Evolutionary conservation across 148 eudicot species (phyloP).

Genomic region (Beta vulgaris): DNA sequence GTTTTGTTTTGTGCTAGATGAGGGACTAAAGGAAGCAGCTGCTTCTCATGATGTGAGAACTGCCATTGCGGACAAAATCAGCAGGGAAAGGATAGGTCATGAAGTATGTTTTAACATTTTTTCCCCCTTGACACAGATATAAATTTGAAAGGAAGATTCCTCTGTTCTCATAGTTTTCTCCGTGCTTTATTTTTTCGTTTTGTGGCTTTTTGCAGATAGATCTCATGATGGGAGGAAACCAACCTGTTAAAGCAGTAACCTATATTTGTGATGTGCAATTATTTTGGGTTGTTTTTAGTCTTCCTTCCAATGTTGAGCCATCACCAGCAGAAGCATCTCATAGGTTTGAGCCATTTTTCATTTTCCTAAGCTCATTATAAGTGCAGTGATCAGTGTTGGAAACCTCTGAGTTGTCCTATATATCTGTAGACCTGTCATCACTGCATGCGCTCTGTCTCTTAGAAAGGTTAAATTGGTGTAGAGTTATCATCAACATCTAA

Average conservation of each 20-base stretch:
- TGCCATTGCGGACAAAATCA: slow-evolving; percentile 86
- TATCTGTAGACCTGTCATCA: neutral
- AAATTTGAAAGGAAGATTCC: neutral
- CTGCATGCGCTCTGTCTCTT: neutral
- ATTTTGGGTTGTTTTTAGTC: slow-evolving; percentile 76
- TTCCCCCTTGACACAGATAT: neutral
- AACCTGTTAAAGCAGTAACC: slow-evolving; percentile 70
- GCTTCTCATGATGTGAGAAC: slow-evolving; percentile 70
- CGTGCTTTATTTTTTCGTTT: slow-evolving; percentile 3
- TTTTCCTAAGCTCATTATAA: neutral
- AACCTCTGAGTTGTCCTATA: neutral
- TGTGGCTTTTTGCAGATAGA: slow-evolving; percentile 55
- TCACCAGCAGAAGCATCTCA: slow-evolving; percentile 47
- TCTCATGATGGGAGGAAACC: slow-evolving; percentile 87
- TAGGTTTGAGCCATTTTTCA: slow-evolving; percentile 41
- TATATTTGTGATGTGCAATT: slow-evolving; percentile 57
- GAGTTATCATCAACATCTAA: neutral
- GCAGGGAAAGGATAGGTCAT: slow-evolving; percentile 95
- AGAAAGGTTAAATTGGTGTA: neutral
- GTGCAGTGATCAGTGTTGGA: neutral
- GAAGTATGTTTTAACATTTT: slow-evolving; percentile 50
- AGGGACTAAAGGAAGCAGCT: slow-evolving; percentile 77
- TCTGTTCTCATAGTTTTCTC: neutral
- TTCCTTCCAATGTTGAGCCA: slow-evolving; percentile 59
- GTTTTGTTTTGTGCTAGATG: slow-evolving; percentile 71